phyloP scores from a whole-genome alignment of 2,329 filamentous ascomycete genomes.

The Pseudogymnoascus sp. region DNA sequence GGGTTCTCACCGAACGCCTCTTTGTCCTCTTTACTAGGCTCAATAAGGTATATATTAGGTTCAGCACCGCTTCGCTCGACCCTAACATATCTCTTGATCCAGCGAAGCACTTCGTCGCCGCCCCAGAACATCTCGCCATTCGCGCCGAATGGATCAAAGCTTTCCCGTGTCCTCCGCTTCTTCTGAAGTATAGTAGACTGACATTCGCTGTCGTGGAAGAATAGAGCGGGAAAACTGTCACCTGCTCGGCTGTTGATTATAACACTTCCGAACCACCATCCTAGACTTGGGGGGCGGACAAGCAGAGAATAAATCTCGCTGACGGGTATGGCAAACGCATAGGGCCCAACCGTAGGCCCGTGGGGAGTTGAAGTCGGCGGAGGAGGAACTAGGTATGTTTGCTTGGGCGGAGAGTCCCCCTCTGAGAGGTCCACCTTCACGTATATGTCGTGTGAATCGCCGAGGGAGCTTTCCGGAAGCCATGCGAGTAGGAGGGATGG shows the following conservation, averaged over 20 bases:
- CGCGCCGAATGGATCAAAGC: slow-evolving; percentile 84
- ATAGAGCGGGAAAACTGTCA: slow-evolving; percentile 89
- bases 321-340: slow-evolving; percentile 86
- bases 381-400: slow-evolving; percentile 85
- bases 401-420: slow-evolving; percentile 69
- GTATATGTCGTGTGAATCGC: slow-evolving; percentile 80
- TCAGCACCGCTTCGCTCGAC: slow-evolving; percentile 82
- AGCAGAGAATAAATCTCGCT: slow-evolving; percentile 85
- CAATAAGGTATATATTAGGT: slow-evolving; percentile 82
- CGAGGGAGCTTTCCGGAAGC: slow-evolving; percentile 83
- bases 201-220: slow-evolving; percentile 97
- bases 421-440: slow-evolving; percentile 91
- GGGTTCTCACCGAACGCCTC: slow-evolving; percentile 56
- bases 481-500: slow-evolving; percentile 82
- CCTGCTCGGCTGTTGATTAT: slow-evolving; percentile 88
- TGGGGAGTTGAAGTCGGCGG: slow-evolving; percentile 80
- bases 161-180: slow-evolving; percentile 75
- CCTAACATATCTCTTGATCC: slow-evolving; percentile 76
- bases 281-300: slow-evolving; percentile 82
- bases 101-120: slow-evolving; percentile 87
- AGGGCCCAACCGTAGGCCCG: slow-evolving; percentile 62
- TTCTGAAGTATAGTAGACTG: slow-evolving; percentile 92
- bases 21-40: slow-evolving; percentile 79
- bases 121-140: slow-evolving; percentile 92
- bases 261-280: slow-evolving; percentile 97